These are phyloP conservation scores for Fusarium begoniae DNA, from an alignment of 2,329 filamentous ascomycete species.

Conservation along the genomic window DNA sequence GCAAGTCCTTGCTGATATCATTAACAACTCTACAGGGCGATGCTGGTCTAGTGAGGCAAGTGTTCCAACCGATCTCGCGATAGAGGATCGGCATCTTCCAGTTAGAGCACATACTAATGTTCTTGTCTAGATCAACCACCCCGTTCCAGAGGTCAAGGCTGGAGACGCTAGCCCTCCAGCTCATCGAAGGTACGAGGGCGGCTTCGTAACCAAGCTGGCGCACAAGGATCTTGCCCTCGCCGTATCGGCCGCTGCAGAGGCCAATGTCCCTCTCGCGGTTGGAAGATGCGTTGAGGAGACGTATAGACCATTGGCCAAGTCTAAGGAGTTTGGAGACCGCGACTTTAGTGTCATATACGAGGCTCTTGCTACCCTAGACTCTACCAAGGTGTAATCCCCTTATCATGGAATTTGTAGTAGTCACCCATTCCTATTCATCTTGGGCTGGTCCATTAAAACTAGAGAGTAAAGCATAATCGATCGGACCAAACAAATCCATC, in stretches of 20 bases:
- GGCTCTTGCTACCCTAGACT: neutral
- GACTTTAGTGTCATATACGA: neutral
- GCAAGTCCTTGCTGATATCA: neutral
- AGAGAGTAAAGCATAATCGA: neutral
- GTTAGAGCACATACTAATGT: neutral
- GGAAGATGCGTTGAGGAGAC: neutral
- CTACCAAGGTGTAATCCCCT: neutral
- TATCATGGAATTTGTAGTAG: neutral
- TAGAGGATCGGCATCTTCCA: accelerated
- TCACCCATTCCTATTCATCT: too few relatives aligned
- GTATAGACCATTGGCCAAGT: neutral
- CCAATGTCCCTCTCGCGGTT: neutral
- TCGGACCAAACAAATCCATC: neutral
- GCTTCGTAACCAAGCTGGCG: neutral
- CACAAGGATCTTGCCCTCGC: neutral
- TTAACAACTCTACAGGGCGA: neutral
- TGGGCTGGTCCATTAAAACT: neutral
- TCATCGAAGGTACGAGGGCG: neutral
- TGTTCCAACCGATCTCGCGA: too few relatives aligned
- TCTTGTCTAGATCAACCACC: neutral
- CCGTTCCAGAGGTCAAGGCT: neutral
- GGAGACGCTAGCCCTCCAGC: neutral
- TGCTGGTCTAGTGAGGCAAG: neutral
- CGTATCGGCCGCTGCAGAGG: neutral
- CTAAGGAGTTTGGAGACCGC: neutral